Conservation (phyloP, 2,329 filamentous ascomycete genomes). For the Diaporthe caulivora region DNA sequence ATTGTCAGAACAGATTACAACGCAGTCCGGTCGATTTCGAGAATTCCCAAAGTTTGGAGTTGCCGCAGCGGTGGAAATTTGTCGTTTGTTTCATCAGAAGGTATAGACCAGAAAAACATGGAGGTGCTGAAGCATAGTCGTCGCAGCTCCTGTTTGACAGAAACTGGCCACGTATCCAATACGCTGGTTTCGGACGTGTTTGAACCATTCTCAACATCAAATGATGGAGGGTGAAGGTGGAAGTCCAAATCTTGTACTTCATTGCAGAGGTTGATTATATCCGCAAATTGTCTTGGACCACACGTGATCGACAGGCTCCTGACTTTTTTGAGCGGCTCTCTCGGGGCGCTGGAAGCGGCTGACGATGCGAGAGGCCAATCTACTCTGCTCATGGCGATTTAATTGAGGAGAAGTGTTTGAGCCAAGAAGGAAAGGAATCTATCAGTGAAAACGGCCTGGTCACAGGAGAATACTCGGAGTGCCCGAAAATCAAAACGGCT, state of each 20-base stretch:
- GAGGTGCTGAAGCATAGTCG: background rate
- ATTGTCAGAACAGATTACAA: background rate
- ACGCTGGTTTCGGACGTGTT: background rate
- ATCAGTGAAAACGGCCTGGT: no score
- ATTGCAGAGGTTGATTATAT: background rate
- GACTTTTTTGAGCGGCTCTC: background rate
- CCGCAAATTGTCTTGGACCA: background rate
- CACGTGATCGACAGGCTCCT: background rate
- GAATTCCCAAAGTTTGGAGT: background rate
- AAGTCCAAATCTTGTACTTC: background rate
- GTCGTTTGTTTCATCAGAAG: no score
- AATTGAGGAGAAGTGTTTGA: background rate
- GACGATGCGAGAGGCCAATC: background rate
- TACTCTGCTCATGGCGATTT: background rate
- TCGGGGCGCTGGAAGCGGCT: background rate
- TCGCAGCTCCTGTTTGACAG: background rate
- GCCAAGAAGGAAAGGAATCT: background rate
- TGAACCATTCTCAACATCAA: background rate
- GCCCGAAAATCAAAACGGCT: background rate
- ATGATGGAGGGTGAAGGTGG: background rate
- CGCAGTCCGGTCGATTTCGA: background rate
- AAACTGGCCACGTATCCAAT: background rate
- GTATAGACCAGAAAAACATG: background rate
- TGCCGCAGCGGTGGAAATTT: background rate
- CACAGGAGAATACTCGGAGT: background rate